Evolutionary conservation across 2,329 filamentous ascomycete genomes (phyloP).

Genomic region (Monosporascus sp.): DNA sequence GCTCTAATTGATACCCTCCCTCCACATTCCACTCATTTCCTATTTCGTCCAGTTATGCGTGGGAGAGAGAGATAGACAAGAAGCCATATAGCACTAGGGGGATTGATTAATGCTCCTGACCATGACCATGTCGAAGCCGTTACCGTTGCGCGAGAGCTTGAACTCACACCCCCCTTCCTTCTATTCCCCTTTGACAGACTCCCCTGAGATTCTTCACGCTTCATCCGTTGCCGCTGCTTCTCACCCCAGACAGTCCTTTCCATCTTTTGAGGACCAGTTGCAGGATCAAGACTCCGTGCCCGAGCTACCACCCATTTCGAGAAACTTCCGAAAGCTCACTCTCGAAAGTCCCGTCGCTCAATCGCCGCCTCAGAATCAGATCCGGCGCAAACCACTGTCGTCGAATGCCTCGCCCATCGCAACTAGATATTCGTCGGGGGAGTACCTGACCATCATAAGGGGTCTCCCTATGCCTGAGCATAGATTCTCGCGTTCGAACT

Average conservation of each 20-base stretch:
- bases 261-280: constrained; percentile 18
- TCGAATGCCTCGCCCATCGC: constrained; percentile 47
- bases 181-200: not conserved
- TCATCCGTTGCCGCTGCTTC: constrained; percentile 28
- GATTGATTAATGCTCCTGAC: no score
- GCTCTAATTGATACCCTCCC: not conserved
- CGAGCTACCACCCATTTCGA: constrained; percentile 19
- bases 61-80: not conserved
- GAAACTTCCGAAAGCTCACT: constrained; percentile 25
- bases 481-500: constrained; percentile 48
- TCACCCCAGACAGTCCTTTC: constrained; percentile 15
- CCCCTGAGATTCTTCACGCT: constrained; percentile 33
- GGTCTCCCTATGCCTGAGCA: constrained; percentile 45
- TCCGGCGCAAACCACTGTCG: constrained; percentile 58
- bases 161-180: constrained; percentile 1
- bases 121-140: not conserved
- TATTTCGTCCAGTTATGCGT: not conserved
- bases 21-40: constrained; percentile 1
- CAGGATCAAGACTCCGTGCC: constrained; percentile 23
- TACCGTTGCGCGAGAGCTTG: constrained; percentile 1
- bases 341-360: constrained; percentile 16
- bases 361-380: constrained; percentile 24
- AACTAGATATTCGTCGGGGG: constrained; percentile 40
- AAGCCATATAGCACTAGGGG: no score
- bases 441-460: constrained; percentile 29